Conservation (phyloP, 345 rosid species). For the Dimocarpus longan region DNA sequence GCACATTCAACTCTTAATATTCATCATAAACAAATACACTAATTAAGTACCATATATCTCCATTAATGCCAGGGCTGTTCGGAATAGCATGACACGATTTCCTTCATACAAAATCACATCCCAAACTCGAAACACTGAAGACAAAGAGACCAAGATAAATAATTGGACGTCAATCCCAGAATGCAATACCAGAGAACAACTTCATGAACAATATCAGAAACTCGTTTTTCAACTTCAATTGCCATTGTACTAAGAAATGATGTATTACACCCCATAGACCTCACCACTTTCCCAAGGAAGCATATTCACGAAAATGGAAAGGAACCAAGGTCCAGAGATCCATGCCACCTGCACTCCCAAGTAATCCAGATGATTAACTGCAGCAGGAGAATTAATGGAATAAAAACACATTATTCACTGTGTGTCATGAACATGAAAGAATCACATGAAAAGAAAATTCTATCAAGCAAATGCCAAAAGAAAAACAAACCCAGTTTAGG, state of each 20-base stretch:
- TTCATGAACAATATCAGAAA: slow-evolving; percentile 2
- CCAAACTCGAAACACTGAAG: slow-evolving; percentile 94
- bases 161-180: slow-evolving; percentile 13
- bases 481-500: slow-evolving; percentile 90
- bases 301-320: slow-evolving; percentile 89
- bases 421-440: slow-evolving; percentile 27
- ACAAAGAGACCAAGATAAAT: slow-evolving; percentile 21
- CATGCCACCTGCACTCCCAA: slow-evolving; percentile 99
- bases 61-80: slow-evolving; percentile 94
- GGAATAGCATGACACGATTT: slow-evolving; percentile 89
- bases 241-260: neutral
- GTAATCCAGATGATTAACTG: slow-evolving; percentile 99
- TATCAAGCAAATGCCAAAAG: slow-evolving; percentile 17
- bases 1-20: slow-evolving; percentile 16
- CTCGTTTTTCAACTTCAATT: neutral
- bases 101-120: slow-evolving; percentile 97
- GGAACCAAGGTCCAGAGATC: slow-evolving; percentile 97
- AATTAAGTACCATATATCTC: slow-evolving; percentile 72
- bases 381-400: slow-evolving; percentile 58
- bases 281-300: slow-evolving; percentile 99
- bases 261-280: slow-evolving; percentile 25
- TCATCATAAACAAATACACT: slow-evolving; percentile 9
- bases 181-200: neutral
- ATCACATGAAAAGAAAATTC: slow-evolving; percentile 14
- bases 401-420: slow-evolving; percentile 42